Evolutionary conservation across 306 rosid genomes (phyloP).

Genomic region (Quercus alba): DNA sequence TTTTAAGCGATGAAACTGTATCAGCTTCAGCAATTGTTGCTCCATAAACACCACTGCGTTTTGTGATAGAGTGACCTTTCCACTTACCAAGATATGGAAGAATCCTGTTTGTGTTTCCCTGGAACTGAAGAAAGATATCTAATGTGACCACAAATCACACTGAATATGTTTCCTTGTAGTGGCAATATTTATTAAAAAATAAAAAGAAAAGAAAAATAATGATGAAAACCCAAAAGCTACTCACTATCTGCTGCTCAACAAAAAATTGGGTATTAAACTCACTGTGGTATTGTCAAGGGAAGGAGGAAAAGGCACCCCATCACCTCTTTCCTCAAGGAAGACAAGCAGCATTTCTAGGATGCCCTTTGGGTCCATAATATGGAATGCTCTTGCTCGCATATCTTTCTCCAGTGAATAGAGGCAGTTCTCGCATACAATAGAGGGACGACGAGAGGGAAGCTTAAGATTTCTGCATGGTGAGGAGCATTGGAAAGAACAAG

Average conservation of each 20-base stretch:
- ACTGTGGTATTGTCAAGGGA: conserved; percentile 44
- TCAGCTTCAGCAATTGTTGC: conserved; percentile 76
- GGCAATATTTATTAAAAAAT: conserved; percentile 10
- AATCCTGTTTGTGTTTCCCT: conserved; percentile 49
- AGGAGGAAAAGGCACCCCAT: conserved; percentile 44
- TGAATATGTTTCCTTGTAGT: conserved; percentile 12
- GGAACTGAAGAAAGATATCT: conserved; percentile 6
- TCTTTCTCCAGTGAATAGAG: conserved; percentile 65
- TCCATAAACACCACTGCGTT: conserved; percentile 96
- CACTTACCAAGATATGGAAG: conserved; percentile 83
- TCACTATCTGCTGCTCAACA: background rate
- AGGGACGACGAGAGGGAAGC: conserved; percentile 87
- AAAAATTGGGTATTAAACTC: conserved; percentile 9
- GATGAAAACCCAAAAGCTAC: conserved; percentile 1
- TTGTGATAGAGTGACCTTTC: conserved; percentile 84
- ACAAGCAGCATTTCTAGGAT: conserved; percentile 69
- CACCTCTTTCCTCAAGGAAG: conserved; percentile 84
- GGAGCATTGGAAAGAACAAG: conserved; percentile 13
- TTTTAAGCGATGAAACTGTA: conserved; percentile 58
- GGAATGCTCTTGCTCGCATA: conserved; percentile 85
- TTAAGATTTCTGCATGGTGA: conserved; percentile 68
- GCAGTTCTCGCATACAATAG: conserved; percentile 91
- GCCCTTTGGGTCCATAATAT: conserved; percentile 91
- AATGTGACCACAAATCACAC: background rate
- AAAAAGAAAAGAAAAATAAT: background rate